Percentiles rank a stretch among this genome's conserved stretches.
Conservation (phyloP, 768 basidiomycete species). For the Leccinum imitatum region DNA sequence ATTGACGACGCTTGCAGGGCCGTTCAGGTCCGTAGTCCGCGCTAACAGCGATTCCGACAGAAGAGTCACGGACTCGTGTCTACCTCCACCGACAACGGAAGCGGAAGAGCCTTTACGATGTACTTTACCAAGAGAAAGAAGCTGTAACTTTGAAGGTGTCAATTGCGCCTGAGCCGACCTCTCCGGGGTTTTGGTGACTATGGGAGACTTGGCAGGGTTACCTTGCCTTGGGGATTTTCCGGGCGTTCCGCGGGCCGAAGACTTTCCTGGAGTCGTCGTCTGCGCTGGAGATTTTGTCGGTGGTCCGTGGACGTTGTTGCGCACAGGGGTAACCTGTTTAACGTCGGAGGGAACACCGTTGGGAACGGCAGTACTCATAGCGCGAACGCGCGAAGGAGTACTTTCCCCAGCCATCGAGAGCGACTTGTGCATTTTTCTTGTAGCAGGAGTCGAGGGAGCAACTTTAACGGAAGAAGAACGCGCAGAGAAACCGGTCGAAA, state of each 20-base stretch:
- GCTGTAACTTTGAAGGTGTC: slow-evolving; percentile 21
- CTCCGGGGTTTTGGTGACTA: slow-evolving; percentile 21
- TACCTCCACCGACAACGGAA: slow-evolving; percentile 20
- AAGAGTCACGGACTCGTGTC: slow-evolving; percentile 15
- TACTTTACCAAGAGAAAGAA: slow-evolving; percentile 17
- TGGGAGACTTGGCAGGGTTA: slow-evolving; percentile 27
- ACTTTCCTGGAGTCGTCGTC: slow-evolving; percentile 22
- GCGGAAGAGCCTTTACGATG: slow-evolving; percentile 21
- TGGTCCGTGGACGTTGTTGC: slow-evolving; percentile 16
- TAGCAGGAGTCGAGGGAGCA: slow-evolving; percentile 42
- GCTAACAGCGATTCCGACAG: slow-evolving; percentile 20
- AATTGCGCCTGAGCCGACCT: slow-evolving; percentile 20
- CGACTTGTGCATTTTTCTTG: slow-evolving; percentile 22
- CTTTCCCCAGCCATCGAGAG: slow-evolving; percentile 24
- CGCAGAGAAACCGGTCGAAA: slow-evolving; percentile 20
- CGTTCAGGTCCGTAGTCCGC: slow-evolving; percentile 12
- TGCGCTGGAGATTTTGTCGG: slow-evolving; percentile 16
- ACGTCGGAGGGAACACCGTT: neutral
- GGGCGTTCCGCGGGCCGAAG: slow-evolving; percentile 17
- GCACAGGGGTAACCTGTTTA: slow-evolving; percentile 19
- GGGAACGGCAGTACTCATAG: slow-evolving; percentile 19
- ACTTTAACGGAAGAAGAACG: slow-evolving; percentile 39
- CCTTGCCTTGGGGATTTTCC: slow-evolving; percentile 21
- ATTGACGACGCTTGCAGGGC: slow-evolving; percentile 19
- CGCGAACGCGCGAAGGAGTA: slow-evolving; percentile 15